A percentile compares a stretch with the other conserved stretches of the same genome.
Conservation (phyloP, 768 basidiomycete genomes). For the Psilocybe azurescens region DNA sequence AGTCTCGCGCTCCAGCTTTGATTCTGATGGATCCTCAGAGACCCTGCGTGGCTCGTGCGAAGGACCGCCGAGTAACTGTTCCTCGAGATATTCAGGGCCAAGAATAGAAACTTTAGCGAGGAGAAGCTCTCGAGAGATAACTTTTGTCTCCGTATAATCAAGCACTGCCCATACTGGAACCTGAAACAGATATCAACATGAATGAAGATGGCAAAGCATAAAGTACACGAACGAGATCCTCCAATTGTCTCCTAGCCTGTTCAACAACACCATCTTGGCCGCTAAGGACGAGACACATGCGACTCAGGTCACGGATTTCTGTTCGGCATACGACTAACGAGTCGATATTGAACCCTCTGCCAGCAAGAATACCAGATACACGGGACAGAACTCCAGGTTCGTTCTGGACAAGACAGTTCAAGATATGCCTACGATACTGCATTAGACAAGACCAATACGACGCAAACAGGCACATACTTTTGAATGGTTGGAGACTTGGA, state of each 20-base stretch:
- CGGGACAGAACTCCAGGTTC: constrained; percentile 99
- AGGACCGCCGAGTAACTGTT: constrained; percentile 86
- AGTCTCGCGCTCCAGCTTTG: constrained; percentile 75
- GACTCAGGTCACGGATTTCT: constrained; percentile 93
- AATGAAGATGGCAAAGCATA: background rate
- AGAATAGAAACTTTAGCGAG: constrained; percentile 97
- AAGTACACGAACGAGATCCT: constrained; percentile 80
- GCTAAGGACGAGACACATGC: constrained; percentile 97
- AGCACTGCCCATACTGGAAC: constrained; percentile 99
- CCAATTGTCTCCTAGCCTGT: constrained; percentile 94
- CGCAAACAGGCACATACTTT: constrained; percentile 62
- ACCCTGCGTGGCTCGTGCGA: constrained; percentile 74
- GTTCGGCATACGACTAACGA: constrained; percentile 98
- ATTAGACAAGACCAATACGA: constrained; percentile 13
- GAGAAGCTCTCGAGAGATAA: constrained; percentile 91
- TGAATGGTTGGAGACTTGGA: constrained; percentile 89
- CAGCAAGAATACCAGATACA: constrained; percentile 96
- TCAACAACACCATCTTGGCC: constrained; percentile 99
- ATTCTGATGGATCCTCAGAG: constrained; percentile 27
- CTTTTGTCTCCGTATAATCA: constrained; percentile 93
- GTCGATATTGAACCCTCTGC: constrained; percentile 98
- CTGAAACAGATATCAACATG: constrained; percentile 42
- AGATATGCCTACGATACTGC: constrained; percentile 70
- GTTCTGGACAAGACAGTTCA: constrained; percentile 99
- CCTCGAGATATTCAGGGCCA: constrained; percentile 95